Evolutionary conservation across 140 eudicot genomes (phyloP).

Genomic region (Senecio squalidus): DNA sequence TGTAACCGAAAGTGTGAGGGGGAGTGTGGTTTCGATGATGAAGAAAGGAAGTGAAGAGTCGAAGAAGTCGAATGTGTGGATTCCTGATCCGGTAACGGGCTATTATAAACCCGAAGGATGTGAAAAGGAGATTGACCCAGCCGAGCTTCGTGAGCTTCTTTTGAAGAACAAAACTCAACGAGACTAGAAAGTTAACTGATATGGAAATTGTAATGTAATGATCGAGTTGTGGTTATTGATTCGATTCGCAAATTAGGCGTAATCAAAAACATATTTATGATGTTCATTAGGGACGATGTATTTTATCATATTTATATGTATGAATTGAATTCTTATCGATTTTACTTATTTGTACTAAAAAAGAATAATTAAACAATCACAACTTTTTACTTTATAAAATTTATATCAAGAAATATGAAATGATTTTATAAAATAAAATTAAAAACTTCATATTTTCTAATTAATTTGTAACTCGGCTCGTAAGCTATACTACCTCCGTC

Average conservation of each 20-base stretch:
- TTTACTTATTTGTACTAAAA: too few relatives aligned
- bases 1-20: slow-evolving; percentile 21
- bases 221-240: slow-evolving; percentile 2
- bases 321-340: too few relatives aligned
- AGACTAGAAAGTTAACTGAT: slow-evolving; percentile 2
- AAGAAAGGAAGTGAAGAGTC: slow-evolving; percentile 57
- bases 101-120: slow-evolving; percentile 73
- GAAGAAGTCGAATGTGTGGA: slow-evolving; percentile 52
- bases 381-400: too few relatives aligned
- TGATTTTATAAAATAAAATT: too few relatives aligned
- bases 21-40: slow-evolving; percentile 31
- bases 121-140: slow-evolving; percentile 61
- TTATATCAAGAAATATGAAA: too few relatives aligned
- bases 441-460: too few relatives aligned
- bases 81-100: slow-evolving; percentile 90
- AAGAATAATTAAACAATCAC: too few relatives aligned
- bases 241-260: not conserved
- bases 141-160: slow-evolving; percentile 66
- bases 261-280: not conserved
- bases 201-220: not conserved
- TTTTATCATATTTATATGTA: too few relatives aligned
- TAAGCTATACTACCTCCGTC: too few relatives aligned
- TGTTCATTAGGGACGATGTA: too few relatives aligned
- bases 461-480: too few relatives aligned
- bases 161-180: slow-evolving; percentile 38